Evolutionary conservation across 768 basidiomycete genomes (phyloP), one percentile per base, ranked within the genome.

Genomic region (Mycena haematopus): DNA sequence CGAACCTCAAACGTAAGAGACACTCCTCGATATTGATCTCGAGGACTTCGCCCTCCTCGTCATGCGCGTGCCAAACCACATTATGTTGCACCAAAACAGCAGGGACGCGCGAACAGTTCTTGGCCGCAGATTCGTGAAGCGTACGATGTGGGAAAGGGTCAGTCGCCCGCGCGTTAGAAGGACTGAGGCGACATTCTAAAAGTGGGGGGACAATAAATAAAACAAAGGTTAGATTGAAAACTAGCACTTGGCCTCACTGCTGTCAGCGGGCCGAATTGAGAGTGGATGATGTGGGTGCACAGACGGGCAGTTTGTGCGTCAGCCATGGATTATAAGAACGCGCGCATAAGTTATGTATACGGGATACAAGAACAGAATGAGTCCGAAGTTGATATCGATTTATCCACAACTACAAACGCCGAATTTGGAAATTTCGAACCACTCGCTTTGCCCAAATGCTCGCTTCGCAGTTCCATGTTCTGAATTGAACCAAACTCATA

Each of bases 11-110:
- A 58, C 95, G 81, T 76, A 87, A 79, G 36, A 97, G 79, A 72
- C 95, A 95, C 71, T 95, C 93, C 56, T 90, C 85, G 15, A 86
- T 77, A 69, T 95, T 94, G 65, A 96, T 79, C 73, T 97, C 95
- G 51, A 92, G 80, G 60, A 91, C 83, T 65, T 90, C 91, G 6
- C 84, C 86, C 44, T 87, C 89, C n/a, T 87, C 86, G 10, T 88
- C 87, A 6, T 83, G 83, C 10, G 89, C 84, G 71, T 95, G 92
- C 92, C 94, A 95, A 46, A 96, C 80, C 46, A 97, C 75, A 75
- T 97, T 95, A 72, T 98, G 96, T 72, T 98, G 96, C 19, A 96
- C 82, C 56, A 98, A 84, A 47, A 90, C 84, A 47, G 78, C 22
- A 96, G 77, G 21, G 86, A 82, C 27, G 88, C 87, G 56, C 90